Percentiles rank a stretch among this genome's conserved stretches.
These are phyloP conservation scores for Lasiosphaeria miniovina DNA, from an alignment of 495 filamentous ascomycete genomes.

Conservation along the genomic window DNA sequence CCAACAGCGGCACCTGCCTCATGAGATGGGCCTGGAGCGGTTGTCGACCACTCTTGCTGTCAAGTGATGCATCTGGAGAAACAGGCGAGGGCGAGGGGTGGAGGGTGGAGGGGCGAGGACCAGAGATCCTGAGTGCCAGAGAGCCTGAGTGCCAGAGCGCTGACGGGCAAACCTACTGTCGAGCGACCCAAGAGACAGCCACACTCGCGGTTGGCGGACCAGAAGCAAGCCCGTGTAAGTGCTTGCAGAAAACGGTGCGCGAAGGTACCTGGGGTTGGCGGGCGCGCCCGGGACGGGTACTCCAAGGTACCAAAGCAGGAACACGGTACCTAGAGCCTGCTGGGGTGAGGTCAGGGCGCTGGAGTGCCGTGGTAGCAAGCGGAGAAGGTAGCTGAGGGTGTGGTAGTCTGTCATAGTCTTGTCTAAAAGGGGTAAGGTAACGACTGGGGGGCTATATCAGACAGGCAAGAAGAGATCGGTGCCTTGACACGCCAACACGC, in stretches of 20 bases:
- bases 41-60: conserved; percentile 6
- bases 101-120: conserved; percentile 4
- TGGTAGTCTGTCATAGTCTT: conserved; percentile 20
- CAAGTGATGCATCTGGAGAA: conserved; percentile 10
- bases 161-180: conserved; percentile 2
- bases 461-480: conserved; percentile 35
- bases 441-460: conserved; percentile 45
- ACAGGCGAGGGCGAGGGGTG: conserved; percentile 10
- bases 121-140: conserved; percentile 5
- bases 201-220: conserved; percentile 4
- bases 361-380: conserved; percentile 25
- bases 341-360: conserved; percentile 19
- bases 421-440: conserved; percentile 39
- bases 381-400: conserved; percentile 21
- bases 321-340: conserved; percentile 22
- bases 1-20: conserved; percentile 23
- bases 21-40: conserved; percentile 17
- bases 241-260: conserved; percentile 19
- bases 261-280: conserved; percentile 16
- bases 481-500: conserved; percentile 32
- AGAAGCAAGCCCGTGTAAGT: conserved; percentile 17
- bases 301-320: conserved; percentile 21
- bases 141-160: conserved; percentile 3
- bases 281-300: conserved; percentile 18
- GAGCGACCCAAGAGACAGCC: conserved; percentile 9